Evolutionary conservation across 2,329 filamentous ascomycete species (phyloP).

Genomic region (Rutstroemia sp.): DNA sequence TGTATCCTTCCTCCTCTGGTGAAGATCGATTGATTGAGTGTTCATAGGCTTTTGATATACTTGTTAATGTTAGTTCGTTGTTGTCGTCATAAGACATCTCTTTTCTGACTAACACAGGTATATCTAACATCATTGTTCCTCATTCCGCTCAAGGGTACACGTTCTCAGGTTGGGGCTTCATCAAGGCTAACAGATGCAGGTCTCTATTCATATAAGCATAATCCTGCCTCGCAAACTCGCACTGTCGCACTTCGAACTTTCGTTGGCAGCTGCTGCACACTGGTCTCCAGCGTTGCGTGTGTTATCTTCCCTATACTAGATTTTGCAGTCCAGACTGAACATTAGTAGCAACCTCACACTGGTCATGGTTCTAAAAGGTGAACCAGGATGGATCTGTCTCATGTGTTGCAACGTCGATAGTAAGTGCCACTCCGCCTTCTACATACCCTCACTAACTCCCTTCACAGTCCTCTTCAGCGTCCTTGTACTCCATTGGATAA

Average conservation of each 20-base stretch:
- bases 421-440: slow-evolving; percentile 28
- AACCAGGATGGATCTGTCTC: slow-evolving; percentile 58
- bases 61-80: slow-evolving; percentile 40
- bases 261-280: slow-evolving; percentile 48
- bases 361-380: slow-evolving; percentile 50
- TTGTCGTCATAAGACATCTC: background rate
- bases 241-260: slow-evolving; percentile 51
- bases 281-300: slow-evolving; percentile 50
- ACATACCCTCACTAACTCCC: background rate
- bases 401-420: slow-evolving; percentile 59
- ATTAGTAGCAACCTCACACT: slow-evolving; percentile 47
- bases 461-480: slow-evolving; percentile 49
- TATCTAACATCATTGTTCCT: slow-evolving; percentile 58
- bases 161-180: background rate
- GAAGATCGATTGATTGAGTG: background rate
- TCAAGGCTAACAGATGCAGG: slow-evolving; percentile 30
- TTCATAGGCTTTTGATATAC: slow-evolving; percentile 38
- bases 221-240: slow-evolving; percentile 38
- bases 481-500: slow-evolving; percentile 55
- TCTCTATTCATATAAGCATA: slow-evolving; percentile 47
- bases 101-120: slow-evolving; percentile 25
- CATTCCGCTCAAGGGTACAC: slow-evolving; percentile 47
- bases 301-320: slow-evolving; percentile 14
- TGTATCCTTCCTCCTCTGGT: background rate
- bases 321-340: background rate